Conservation (phyloP, 208 protist genomes). For the Trypanosomatidae sp. region DNA sequence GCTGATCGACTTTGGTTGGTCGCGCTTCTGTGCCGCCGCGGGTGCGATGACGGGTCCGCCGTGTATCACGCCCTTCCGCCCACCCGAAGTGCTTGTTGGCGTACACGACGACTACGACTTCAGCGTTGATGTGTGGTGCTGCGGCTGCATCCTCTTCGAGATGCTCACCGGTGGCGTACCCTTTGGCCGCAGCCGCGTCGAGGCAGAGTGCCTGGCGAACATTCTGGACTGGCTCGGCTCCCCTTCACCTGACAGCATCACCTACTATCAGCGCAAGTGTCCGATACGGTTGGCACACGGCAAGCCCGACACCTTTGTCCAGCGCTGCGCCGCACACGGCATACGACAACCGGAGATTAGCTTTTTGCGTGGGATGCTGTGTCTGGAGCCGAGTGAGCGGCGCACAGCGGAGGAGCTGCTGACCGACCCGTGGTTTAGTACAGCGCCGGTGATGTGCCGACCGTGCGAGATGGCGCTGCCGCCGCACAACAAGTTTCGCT, state of each 20-base stretch:
- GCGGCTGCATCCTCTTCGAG: constrained; percentile 98
- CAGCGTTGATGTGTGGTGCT: constrained; percentile 95
- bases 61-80: constrained; percentile 65
- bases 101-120: constrained; percentile 81
- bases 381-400: constrained; percentile 67
- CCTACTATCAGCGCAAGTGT: constrained; percentile 40
- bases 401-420: constrained; percentile 49
- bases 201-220: constrained; percentile 54
- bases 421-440: constrained; percentile 74
- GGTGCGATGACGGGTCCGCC: constrained; percentile 69
- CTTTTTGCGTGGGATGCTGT: constrained; percentile 78
- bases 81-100: constrained; percentile 76
- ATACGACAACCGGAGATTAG: constrained; percentile 34
- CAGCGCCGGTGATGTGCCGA: constrained; percentile 50
- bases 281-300: constrained; percentile 24
- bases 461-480: constrained; percentile 65
- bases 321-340: constrained; percentile 45
- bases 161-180: constrained; percentile 94
- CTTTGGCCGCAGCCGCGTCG: constrained; percentile 78
- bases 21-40: constrained; percentile 32
- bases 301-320: constrained; percentile 39
- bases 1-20: constrained; percentile 92
- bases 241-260: constrained; percentile 33
- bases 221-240: constrained; percentile 84
- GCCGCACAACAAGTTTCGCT: constrained; percentile 63